Percentiles rank a stretch among this genome's conserved stretches.
These are phyloP conservation scores for Zygoascus tannicola DNA, from an alignment of 805 yeast species.

Conservation along the genomic window DNA sequence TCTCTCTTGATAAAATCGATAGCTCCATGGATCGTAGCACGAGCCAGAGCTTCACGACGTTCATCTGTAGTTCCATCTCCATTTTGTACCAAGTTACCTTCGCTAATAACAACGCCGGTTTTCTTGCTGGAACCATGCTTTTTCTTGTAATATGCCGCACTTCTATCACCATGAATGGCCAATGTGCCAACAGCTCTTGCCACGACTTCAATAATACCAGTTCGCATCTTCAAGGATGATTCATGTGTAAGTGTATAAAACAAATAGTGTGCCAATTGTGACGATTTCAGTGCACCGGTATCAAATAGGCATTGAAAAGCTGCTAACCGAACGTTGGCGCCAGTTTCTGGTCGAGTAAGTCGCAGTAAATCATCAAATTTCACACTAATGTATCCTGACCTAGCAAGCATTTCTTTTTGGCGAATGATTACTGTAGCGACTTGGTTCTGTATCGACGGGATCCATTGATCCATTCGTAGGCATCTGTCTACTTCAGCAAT, in stretches of 20 bases:
- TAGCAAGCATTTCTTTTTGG: conserved; percentile 51
- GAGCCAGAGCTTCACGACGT: conserved; percentile 57
- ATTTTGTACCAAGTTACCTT: background rate
- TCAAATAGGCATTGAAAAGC: conserved; percentile 64
- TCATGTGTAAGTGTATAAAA: conserved; percentile 51
- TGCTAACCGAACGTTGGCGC: conserved; percentile 46
- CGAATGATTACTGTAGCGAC: conserved; percentile 48
- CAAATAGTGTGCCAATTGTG: conserved; percentile 49
- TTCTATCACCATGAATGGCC: conserved; percentile 47
- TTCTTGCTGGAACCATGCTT: background rate
- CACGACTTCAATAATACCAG: conserved; percentile 40
- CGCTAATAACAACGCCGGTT: background rate
- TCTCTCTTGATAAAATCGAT: conserved; percentile 55
- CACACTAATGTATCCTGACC: conserved; percentile 43
- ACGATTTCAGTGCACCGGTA: conserved; percentile 70
- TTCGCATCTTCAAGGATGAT: conserved; percentile 42
- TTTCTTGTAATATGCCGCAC: background rate
- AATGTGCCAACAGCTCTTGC: conserved; percentile 50
- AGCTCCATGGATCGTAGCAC: conserved; percentile 56
- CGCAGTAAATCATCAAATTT: conserved; percentile 47
- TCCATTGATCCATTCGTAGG: conserved; percentile 75
- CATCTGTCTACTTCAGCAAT: conserved; percentile 63
- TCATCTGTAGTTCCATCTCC: conserved; percentile 40
- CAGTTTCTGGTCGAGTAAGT: conserved; percentile 40
- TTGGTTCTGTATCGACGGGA: conserved; percentile 57